These are phyloP conservation scores for Orbilia oligospora DNA, from an alignment of 2,329 filamentous ascomycete genomes.

Conservation along the genomic window DNA sequence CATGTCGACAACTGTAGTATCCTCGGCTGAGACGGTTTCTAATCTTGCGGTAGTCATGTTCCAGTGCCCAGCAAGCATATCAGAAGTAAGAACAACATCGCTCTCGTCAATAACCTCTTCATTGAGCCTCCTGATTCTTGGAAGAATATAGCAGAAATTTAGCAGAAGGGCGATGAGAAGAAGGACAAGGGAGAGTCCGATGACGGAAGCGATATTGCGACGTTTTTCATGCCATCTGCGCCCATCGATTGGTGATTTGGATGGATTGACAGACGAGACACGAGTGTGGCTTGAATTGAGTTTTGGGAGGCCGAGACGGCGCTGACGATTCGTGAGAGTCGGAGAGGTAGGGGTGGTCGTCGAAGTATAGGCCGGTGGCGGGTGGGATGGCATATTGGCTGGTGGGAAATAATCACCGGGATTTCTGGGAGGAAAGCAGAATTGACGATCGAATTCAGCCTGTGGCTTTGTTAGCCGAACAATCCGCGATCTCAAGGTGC, in stretches of 20 bases:
- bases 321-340: constrained; percentile 50
- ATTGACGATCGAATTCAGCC: constrained; percentile 58
- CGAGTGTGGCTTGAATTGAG: constrained; percentile 46
- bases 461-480: constrained; percentile 36
- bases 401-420: neutral
- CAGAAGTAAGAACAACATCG: constrained; percentile 15
- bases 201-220: constrained; percentile 44
- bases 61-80: constrained; percentile 44
- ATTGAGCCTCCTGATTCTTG: constrained; percentile 25
- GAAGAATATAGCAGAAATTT: constrained; percentile 54
- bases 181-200: constrained; percentile 40
- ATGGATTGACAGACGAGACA: constrained; percentile 51
- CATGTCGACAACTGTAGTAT: constrained; percentile 37
- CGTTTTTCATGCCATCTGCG: constrained; percentile 58
- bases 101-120: neutral
- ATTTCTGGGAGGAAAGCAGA: constrained; percentile 38
- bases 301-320: constrained; percentile 53
- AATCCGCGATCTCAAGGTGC: constrained; percentile 27
- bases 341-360: constrained; percentile 37
- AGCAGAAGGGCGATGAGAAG: constrained; percentile 40
- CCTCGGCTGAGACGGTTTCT: constrained; percentile 31
- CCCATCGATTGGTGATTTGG: constrained; percentile 52
- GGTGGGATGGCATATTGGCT: constrained; percentile 48
- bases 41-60: constrained; percentile 36
- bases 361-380: constrained; percentile 52